Evolutionary conservation across 495 filamentous ascomycete genomes (phyloP).

Genomic region (Sphaerosporella brunnea): DNA sequence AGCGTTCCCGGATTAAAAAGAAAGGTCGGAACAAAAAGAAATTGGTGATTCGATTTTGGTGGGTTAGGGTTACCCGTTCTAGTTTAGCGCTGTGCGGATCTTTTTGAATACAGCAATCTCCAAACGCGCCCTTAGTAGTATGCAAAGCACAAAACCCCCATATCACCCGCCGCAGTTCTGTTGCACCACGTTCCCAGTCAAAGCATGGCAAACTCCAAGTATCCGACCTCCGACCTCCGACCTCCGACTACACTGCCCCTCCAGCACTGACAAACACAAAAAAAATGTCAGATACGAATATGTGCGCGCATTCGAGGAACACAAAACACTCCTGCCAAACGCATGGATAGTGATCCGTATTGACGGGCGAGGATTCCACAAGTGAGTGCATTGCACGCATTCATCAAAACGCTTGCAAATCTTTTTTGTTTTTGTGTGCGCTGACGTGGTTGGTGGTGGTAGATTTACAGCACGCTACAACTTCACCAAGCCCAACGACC

Average conservation of each 20-base stretch:
- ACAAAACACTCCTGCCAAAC: conserved; percentile 60
- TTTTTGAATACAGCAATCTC: too few species aligned
- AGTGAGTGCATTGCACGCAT: too few species aligned
- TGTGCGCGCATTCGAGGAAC: conserved; percentile 66
- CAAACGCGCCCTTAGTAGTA: too few species aligned
- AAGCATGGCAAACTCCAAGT: conserved; percentile 52
- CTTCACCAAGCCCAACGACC: conserved; percentile 86
- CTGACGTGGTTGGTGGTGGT: too few species aligned
- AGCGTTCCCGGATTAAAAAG: too few species aligned
- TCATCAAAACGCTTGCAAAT: too few species aligned
- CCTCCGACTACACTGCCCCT: neutral
- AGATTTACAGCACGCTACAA: conserved; percentile 66
- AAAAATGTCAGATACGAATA: conserved; percentile 89
- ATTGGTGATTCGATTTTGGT: too few species aligned
- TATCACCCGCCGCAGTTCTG: neutral
- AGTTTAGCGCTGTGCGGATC: too few species aligned
- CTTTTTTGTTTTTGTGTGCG: too few species aligned
- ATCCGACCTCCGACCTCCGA: neutral
- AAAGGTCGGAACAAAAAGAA: too few species aligned
- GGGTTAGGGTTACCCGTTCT: too few species aligned
- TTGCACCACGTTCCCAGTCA: conserved; percentile 1
- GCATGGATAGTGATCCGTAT: conserved; percentile 89
- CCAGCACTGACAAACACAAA: conserved; percentile 70
- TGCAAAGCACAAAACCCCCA: too few species aligned
- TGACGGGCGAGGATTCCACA: conserved; percentile 83